Base-by-base conservation (phyloP, 345 rosid genomes). In the Moricandia arvensis region DNA sequence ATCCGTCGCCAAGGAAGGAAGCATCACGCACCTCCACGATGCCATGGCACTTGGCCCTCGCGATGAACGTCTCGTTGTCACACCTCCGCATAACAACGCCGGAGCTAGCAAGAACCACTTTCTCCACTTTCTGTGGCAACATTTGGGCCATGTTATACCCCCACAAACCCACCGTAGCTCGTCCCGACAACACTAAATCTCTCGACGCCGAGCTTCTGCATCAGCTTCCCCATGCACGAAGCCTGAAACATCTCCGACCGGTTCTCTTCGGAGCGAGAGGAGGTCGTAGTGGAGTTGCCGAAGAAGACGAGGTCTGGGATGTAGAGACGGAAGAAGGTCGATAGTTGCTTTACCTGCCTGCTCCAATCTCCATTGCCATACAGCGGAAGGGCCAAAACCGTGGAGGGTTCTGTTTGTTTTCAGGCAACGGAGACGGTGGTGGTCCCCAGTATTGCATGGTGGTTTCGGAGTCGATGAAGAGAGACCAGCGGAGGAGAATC, bases 331-430 rank as follows among this genome's bases (percentile, higher is more conserved):
- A 86, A 90, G 16, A 43, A 16, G 0, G 72, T 68, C 3, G 86
- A 62, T 74, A 82, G 83, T 77, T 76, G 79, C 31, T 87, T 91
- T 24, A 86, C 93, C 74, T 91, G 96, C 3, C 60, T 66, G 37
- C 80, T 86, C 97, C 97, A 93, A 63, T 89, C 80, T 86, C 97
- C 97, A 93, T 66, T 89, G 96, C 96, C 96, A 90, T 24, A 87
- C 29, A 8, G 96, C 85, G 15, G 69, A 62, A 5, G 97, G 96
- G 10, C 97, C 98, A 76, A 93, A 93, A 16, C 97, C 98, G 61
- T 21, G 71, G 9, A 93, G 76, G 1, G 88, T 89, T 88, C 4
- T 21, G 15, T 16, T 66, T 13, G 11, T 53, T 38, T 4, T 29
- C 64, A 37, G 43, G n/a, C 2, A 57, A 37, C 2, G 18, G 7